phyloP scores from a whole-genome alignment of 331 rosid genomes.

The Malus hybrid region DNA sequence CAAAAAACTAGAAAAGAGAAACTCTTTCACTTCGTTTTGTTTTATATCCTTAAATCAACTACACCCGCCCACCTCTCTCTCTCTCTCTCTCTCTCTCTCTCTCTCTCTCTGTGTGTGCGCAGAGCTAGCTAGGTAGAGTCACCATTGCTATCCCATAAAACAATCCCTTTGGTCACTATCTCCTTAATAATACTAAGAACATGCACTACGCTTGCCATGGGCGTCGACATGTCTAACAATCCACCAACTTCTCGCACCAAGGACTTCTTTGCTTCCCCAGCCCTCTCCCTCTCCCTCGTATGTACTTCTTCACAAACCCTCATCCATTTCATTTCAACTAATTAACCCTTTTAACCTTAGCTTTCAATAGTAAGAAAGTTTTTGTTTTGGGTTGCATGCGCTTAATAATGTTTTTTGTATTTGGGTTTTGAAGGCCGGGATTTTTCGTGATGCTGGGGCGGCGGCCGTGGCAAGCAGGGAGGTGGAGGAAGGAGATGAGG shows the following conservation, averaged over 20 bases:
- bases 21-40: slow-evolving; percentile 28
- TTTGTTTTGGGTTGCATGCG: not conserved
- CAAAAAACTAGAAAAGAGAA: not conserved
- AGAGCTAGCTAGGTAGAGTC: not conserved
- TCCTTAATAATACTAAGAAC: not conserved
- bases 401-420: not conserved
- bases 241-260: slow-evolving; percentile 71
- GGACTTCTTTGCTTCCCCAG: slow-evolving; percentile 84
- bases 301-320: not conserved
- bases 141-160: slow-evolving; percentile 16
- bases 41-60: slow-evolving; percentile 42
- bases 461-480: slow-evolving; percentile 25
- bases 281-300: slow-evolving; percentile 97
- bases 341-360: not conserved
- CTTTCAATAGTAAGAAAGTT: too few species aligned
- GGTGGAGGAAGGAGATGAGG: slow-evolving; percentile 84
- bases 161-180: slow-evolving; percentile 7
- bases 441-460: slow-evolving; percentile 62
- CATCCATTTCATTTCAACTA: not conserved
- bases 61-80: not conserved
- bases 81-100: slow-evolving; percentile 7
- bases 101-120: not conserved
- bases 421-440: slow-evolving; percentile 59
- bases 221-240: slow-evolving; percentile 90
- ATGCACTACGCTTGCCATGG: slow-evolving; percentile 43